Percentiles rank a stretch among this genome's conserved stretches.
Conservation (phyloP, 2,329 filamentous ascomycete species). For the Fusarium sp. region DNA sequence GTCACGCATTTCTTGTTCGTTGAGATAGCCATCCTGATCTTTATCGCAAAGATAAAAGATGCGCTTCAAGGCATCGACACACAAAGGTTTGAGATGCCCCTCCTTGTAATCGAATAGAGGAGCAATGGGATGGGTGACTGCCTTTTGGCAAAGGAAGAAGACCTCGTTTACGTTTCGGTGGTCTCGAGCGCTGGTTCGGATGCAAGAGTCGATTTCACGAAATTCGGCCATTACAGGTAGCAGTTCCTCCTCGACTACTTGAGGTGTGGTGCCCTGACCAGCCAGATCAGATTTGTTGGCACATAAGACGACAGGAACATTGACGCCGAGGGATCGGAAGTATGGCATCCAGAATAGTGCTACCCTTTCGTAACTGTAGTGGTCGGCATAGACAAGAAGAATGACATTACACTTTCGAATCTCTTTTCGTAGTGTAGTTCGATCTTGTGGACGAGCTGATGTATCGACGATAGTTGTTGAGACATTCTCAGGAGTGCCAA, state of each 20-base stretch:
- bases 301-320: constrained; percentile 95
- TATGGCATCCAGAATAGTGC: constrained; percentile 99
- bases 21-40: constrained; percentile 93
- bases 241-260: constrained; percentile 97
- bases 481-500: constrained; percentile 95
- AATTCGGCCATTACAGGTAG: constrained; percentile 98
- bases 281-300: constrained; percentile 97
- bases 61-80: constrained; percentile 84
- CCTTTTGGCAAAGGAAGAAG: constrained; percentile 98
- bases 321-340: constrained; percentile 97
- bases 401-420: constrained; percentile 98
- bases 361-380: constrained; percentile 98
- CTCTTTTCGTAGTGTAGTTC: constrained; percentile 89
- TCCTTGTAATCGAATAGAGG: constrained; percentile 98
- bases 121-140: constrained; percentile 95
- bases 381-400: constrained; percentile 94
- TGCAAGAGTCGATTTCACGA: constrained; percentile 98
- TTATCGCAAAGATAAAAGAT: constrained; percentile 98
- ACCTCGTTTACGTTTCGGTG: constrained; percentile 95
- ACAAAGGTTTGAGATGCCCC: constrained; percentile 84
- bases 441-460: constrained; percentile 92
- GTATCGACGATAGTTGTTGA: constrained; percentile 98
- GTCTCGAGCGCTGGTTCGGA: constrained; percentile 90
- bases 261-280: constrained; percentile 77
- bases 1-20: constrained; percentile 87